phyloP scores from a whole-genome alignment of 768 basidiomycete species.

The Tephrocybe sp. region DNA sequence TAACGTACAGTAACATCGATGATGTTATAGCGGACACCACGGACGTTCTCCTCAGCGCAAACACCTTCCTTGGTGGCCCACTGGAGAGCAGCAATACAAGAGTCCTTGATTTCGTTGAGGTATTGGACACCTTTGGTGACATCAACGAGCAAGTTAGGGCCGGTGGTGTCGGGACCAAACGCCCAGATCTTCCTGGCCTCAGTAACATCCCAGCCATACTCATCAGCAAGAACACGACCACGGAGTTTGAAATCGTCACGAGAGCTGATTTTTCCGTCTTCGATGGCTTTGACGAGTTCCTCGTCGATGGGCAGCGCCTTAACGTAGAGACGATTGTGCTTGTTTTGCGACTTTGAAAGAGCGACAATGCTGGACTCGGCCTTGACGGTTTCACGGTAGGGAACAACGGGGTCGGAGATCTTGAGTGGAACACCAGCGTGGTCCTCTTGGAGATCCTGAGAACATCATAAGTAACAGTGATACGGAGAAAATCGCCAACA shows the following conservation, averaged over 20 bases:
- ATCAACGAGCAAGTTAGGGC: slow-evolving; percentile 95
- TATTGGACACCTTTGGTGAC: slow-evolving; percentile 99
- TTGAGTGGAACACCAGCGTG: slow-evolving; percentile 99
- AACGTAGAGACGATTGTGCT: slow-evolving; percentile 97
- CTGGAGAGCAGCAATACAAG: slow-evolving; percentile 97
- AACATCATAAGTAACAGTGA: neutral
- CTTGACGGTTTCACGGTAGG: slow-evolving; percentile 96
- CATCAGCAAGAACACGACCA: slow-evolving; percentile 93
- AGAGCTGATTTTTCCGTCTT: slow-evolving; percentile 76
- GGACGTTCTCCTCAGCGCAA: slow-evolving; percentile 95
- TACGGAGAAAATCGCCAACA: slow-evolving; percentile 6
- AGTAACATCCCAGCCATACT: slow-evolving; percentile 97
- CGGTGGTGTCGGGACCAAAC: slow-evolving; percentile 98
- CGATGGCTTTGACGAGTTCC: slow-evolving; percentile 91
- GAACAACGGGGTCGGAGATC: slow-evolving; percentile 95
- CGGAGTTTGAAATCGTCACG: slow-evolving; percentile 98
- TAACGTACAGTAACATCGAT: slow-evolving; percentile 85
- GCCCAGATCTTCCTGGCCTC: slow-evolving; percentile 99
- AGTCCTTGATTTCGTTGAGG: slow-evolving; percentile 99
- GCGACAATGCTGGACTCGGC: slow-evolving; percentile 94
- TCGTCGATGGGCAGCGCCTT: slow-evolving; percentile 93
- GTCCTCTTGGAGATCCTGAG: slow-evolving; percentile 95
- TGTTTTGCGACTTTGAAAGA: slow-evolving; percentile 98
- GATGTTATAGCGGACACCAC: slow-evolving; percentile 94
- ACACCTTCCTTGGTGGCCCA: slow-evolving; percentile 99